phyloP scores from a whole-genome alignment of 1,284 basidiomycete genomes.

The Ceratobasidium sp. region DNA sequence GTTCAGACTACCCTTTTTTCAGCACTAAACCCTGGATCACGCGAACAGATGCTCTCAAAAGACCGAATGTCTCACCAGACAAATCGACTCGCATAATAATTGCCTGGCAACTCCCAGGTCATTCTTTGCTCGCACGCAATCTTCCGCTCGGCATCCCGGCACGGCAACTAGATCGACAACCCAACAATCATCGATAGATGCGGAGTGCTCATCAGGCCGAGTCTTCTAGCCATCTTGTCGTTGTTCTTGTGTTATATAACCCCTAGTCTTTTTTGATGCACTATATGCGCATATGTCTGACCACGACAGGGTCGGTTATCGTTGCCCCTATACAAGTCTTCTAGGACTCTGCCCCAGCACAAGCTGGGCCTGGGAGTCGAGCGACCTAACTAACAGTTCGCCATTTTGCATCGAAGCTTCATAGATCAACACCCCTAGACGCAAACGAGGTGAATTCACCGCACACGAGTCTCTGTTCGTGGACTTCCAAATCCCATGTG shows the following conservation, averaged over 20 bases:
- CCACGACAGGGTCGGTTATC: neutral
- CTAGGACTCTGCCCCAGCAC: neutral
- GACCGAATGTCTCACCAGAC: neutral
- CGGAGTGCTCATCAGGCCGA: neutral
- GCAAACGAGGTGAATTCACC: neutral
- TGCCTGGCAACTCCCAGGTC: too few species aligned
- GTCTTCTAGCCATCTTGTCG: neutral
- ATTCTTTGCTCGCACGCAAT: neutral
- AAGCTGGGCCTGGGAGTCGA: neutral
- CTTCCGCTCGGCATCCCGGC: neutral
- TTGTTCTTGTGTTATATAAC: neutral
- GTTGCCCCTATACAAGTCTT: neutral
- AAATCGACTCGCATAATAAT: too few species aligned
- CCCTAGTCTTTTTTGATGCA: neutral
- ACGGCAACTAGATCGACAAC: slow-evolving; percentile 6
- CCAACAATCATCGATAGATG: slow-evolving; percentile 3
- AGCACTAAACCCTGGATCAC: neutral
- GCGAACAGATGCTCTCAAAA: neutral
- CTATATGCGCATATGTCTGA: neutral
- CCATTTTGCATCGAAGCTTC: neutral
- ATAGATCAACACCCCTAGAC: neutral
- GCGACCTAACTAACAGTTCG: neutral
- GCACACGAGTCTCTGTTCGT: neutral
- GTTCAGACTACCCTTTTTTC: neutral
- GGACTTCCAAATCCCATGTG: neutral